Base-by-base conservation (phyloP, 2,329 filamentous ascomycete species). In the Ophiostoma tasmaniense region DNA sequence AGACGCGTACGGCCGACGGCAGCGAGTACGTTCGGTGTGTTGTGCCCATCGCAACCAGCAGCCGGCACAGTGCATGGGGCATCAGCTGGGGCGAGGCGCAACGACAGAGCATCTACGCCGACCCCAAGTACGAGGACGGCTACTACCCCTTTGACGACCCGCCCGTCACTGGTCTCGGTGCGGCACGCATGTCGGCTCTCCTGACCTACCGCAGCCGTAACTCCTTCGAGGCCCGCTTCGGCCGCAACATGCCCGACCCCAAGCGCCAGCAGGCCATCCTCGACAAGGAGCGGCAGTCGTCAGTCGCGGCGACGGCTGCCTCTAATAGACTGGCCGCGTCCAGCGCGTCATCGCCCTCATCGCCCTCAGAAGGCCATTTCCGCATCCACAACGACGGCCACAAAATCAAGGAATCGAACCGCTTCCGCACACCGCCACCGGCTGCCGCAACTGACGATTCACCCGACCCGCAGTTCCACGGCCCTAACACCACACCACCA, bases 61-160 rank as follows among this genome's bases (percentile, higher is more conserved):
- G 90, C 73, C 84, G 89, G 59, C 92, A 95, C 78, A 94, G 91
- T 75, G 92, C 92, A 5, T 96, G 92, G 92, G 90, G 92, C 30
- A 96, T 95, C 75, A 93, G 90, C 79, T 96, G 92, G 92, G 91
- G 91, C 59, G 92, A 95, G 77, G 91, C 91, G 3, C 92, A 96
- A 78, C 85, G 92, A 67, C 91, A 95, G 80, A 93, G 90, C 83
- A 98, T 99, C 77, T 99, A 98, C 80, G 93, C 92, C 52, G 95
- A 99, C 77, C 95, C 95, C 39, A 98, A 97, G 81, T 99, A 99
- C 78, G 93, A 97, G 71, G 93, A 98, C 75, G 95, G 95, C 62
- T 98, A 97, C 80, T 99, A 98, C 77, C 76, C 87, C 0, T 96
- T 95, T 75, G 85, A 90, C 39, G 92, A 98, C 74, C 93, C 93